Evolutionary conservation across 148 eudicot genomes (phyloP).

Genomic region (Amaranthus hypochondriacus): DNA sequence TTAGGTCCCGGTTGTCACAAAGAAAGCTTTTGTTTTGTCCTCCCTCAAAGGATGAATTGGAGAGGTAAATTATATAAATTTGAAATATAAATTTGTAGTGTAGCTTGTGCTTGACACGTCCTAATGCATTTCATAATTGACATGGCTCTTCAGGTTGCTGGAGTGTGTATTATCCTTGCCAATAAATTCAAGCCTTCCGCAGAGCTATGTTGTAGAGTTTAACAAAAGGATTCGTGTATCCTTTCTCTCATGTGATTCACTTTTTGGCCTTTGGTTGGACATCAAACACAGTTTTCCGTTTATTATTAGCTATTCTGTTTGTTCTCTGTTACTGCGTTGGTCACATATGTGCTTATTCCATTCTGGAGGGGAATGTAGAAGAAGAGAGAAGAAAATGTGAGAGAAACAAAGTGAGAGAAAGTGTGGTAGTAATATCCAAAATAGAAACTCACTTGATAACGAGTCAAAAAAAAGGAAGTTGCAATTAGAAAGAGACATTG

Average conservation of each 20-base stretch:
- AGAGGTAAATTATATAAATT: conserved; percentile 34
- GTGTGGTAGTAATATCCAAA: too few relatives aligned
- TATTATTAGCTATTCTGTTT: not conserved
- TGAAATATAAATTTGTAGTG: not conserved
- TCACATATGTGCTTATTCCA: not conserved
- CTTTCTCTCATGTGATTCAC: conserved; percentile 20
- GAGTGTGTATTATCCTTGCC: conserved; percentile 68
- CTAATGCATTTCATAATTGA: not conserved
- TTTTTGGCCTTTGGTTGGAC: not conserved
- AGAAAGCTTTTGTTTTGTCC: conserved; percentile 84
- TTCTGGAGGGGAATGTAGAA: not conserved
- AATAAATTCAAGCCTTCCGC: conserved; percentile 58
- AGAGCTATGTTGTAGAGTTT: conserved; percentile 47
- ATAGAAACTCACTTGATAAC: too few relatives aligned
- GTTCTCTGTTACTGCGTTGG: not conserved
- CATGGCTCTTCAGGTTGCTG: conserved; percentile 44
- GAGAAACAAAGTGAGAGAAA: too few relatives aligned
- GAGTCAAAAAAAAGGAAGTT: too few relatives aligned
- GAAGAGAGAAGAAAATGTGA: too few relatives aligned
- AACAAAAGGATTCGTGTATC: conserved; percentile 76
- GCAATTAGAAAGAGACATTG: too few relatives aligned
- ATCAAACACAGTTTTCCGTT: not conserved
- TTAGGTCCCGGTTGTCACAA: conserved; percentile 95
- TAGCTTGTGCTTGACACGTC: conserved; percentile 1
- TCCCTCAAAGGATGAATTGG: conserved; percentile 69